Base-by-base conservation (phyloP, 306 rosid species). In the Acacia acuminata region DNA sequence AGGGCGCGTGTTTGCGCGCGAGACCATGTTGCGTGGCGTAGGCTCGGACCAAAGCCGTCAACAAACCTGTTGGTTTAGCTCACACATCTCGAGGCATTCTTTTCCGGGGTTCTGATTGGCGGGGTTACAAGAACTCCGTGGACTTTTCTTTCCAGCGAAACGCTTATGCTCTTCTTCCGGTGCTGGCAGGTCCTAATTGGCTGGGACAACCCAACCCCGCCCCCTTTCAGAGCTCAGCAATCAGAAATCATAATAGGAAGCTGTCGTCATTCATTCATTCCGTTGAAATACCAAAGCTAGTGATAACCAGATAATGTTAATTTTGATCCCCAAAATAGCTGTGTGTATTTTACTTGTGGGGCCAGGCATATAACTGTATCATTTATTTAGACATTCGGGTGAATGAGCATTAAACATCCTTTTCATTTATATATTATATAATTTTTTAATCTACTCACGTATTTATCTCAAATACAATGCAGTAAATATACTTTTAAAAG, bases 141-240 rank as follows among this genome's bases (percentile, higher is more conserved):
- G 70, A 64, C 30, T 64, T 13, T 7, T 10, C 70, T 30, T 14
- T 27, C 7, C 5, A 64, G 17, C 43, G 42, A 64, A 63, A 64
- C 7, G 42, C 40, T 15, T 8, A 0, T 0, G n/a, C 3, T 8
- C 13, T 0, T 22, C 73, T 40, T 44, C 51, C 47, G 25, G 61
- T 27, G 73, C 43, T 77, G 73, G 73, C 44, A 45, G 27, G 44
- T 77, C 30, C 13, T 77, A 11, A 77, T 77, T 77, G 73, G 81
- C 12, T 44, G 68, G 10, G 71, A 64, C 25, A 75, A 0, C 42
- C 8, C 5, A 32, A 1, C 16, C 51, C n/a, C 0, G 5, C 7
- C 17, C 16, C 6, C 0, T 4, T 12, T 47, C 53, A 13, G 15
- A 61, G 34, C 34, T 1, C 5, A 12, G 17, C 17, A 61, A 25